A percentile compares a stretch with the other conserved stretches of the same genome.
Conservation (phyloP, 2,329 filamentous ascomycete genomes). For the Phyllosticta ampelicida region DNA sequence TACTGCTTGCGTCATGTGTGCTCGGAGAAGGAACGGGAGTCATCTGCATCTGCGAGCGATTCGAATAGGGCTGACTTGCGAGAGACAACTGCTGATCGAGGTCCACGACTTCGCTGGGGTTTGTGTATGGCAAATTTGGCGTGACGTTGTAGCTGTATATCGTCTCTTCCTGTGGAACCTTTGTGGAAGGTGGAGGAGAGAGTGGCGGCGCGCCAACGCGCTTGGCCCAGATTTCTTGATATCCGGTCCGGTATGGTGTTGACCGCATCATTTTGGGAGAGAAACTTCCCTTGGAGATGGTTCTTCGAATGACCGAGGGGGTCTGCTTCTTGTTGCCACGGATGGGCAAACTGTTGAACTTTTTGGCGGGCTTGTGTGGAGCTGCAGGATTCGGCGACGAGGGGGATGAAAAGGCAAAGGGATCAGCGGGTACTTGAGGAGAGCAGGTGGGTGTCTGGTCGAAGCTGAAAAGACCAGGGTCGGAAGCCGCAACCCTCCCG, state of each 20-base stretch:
- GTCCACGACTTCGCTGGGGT: slow-evolving; percentile 1
- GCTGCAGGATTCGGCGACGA: slow-evolving; percentile 18
- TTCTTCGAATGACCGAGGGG: slow-evolving; percentile 18
- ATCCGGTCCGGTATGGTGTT: slow-evolving; percentile 34
- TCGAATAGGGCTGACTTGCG: background rate
- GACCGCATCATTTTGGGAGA: slow-evolving; percentile 46
- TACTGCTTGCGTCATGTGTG: slow-evolving; percentile 1
- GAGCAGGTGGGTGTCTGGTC: slow-evolving; percentile 13
- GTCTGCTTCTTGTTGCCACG: slow-evolving; percentile 15
- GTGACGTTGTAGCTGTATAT: slow-evolving; percentile 16
- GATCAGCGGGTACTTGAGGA: slow-evolving; percentile 11
- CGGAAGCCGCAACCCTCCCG: slow-evolving; percentile 21
- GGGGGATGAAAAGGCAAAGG: slow-evolving; percentile 21
- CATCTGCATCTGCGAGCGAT: slow-evolving; percentile 5
- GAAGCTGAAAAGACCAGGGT: slow-evolving; percentile 23
- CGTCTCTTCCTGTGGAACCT: slow-evolving; percentile 17
- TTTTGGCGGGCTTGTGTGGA: slow-evolving; percentile 5
- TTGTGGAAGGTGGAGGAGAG: slow-evolving; percentile 21
- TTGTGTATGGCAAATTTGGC: background rate
- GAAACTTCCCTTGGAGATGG: slow-evolving; percentile 32
- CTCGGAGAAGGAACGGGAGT: slow-evolving; percentile 9
- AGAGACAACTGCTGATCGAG: slow-evolving; percentile 4
- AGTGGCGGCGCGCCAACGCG: slow-evolving; percentile 31
- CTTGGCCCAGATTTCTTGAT: slow-evolving; percentile 42
- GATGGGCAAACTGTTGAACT: slow-evolving; percentile 12